Conservation (phyloP, 176 grass and related monocot species). For the Zoysia japonica region DNA sequence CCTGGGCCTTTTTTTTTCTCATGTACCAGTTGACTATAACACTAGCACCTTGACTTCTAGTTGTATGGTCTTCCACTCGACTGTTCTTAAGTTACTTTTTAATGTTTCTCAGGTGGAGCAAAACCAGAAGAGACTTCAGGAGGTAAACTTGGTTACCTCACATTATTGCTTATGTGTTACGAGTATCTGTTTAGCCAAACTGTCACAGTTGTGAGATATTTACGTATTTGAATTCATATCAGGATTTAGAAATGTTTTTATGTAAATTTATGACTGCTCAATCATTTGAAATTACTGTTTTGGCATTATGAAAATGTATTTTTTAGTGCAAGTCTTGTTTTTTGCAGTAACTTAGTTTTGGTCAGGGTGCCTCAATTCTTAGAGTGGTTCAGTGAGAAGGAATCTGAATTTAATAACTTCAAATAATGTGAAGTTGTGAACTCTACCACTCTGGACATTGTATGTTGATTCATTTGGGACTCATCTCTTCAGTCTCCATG, state of each 20-base stretch:
- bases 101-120: conserved; percentile 60
- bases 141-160: conserved; percentile 50
- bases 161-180: not conserved
- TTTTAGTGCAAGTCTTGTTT: not conserved
- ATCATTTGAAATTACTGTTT: not conserved
- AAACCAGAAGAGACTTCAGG: conserved; percentile 61
- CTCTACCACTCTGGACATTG: not conserved
- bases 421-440: not conserved
- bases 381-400: not conserved
- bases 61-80: conserved; percentile 4
- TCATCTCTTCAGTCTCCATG: not conserved
- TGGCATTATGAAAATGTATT: not conserved
- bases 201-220: conserved; percentile 21
- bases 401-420: not conserved
- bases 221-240: not conserved
- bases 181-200: conserved; percentile 4
- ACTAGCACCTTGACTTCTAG: not conserved
- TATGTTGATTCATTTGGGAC: not conserved
- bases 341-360: not conserved
- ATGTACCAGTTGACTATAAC: conserved; percentile 1
- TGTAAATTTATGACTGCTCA: not conserved
- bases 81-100: conserved; percentile 20
- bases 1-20: not conserved
- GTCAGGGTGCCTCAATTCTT: not conserved
- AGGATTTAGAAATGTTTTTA: not conserved